Evolutionary conservation across 331 rosid genomes (phyloP).

Genomic region (Erythrophleum ivorense): DNA sequence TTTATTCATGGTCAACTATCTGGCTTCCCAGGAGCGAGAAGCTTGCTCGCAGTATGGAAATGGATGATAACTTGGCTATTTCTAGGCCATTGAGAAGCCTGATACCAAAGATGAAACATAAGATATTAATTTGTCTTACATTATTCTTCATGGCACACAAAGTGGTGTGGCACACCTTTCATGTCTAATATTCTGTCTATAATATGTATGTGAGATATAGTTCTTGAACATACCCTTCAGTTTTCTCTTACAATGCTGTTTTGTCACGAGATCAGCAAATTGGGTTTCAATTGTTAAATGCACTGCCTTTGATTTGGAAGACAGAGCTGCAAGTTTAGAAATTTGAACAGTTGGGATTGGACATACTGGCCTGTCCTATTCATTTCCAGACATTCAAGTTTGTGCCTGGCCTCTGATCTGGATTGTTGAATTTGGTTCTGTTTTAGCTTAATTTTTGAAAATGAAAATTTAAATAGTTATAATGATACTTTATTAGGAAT

Average conservation of each 20-base stretch:
- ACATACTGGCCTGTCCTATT: neutral
- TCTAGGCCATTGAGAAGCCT: conserved; percentile 4
- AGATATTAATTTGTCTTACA: neutral
- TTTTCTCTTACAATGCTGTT: neutral
- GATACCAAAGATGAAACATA: neutral
- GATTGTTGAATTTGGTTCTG: neutral
- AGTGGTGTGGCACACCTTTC: neutral
- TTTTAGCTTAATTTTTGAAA: neutral
- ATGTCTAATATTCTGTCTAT: neutral
- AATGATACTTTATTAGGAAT: neutral
- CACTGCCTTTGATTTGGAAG: conserved; percentile 10
- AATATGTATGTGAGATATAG: neutral
- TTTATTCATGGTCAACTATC: neutral
- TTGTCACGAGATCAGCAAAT: neutral
- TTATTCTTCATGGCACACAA: neutral
- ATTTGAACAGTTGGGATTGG: neutral
- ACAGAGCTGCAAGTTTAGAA: neutral
- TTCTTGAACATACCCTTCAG: conserved; percentile 11
- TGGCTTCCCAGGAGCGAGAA: neutral
- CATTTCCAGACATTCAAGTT: neutral
- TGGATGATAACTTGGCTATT: neutral
- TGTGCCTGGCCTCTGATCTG: neutral
- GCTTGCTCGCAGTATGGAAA: conserved; percentile 7
- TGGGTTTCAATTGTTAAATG: neutral
- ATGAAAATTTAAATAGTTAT: neutral